phyloP scores from a whole-genome alignment of 2,329 filamentous ascomycete species.

The Fusarium falciforme region DNA sequence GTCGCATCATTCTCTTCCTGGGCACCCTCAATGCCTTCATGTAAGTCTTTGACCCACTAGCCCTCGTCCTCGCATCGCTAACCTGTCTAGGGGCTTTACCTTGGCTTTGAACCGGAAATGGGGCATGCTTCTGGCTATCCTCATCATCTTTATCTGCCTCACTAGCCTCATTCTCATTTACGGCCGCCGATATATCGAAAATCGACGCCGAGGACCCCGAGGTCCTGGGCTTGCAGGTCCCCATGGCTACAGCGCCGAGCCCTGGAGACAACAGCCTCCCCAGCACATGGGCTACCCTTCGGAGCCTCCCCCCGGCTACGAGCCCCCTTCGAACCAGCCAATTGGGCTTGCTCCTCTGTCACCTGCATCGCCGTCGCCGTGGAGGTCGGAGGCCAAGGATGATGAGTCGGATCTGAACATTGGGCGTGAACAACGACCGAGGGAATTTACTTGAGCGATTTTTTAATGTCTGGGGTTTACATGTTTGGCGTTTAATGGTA shows the following conservation, averaged over 20 bases:
- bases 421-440: conserved; percentile 46
- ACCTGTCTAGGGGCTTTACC: conserved; percentile 61
- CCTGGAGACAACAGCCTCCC: conserved; percentile 45
- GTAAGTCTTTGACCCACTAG: conserved; percentile 50
- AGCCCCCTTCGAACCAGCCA: conserved; percentile 46
- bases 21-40: conserved; percentile 68
- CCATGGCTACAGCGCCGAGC: conserved; percentile 44
- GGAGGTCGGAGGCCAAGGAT: conserved; percentile 42
- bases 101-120: conserved; percentile 63
- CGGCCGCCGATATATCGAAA: conserved; percentile 43
- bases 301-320: conserved; percentile 49
- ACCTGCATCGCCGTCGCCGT: conserved; percentile 41
- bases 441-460: conserved; percentile 46
- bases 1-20: conserved; percentile 63
- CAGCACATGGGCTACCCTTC: conserved; percentile 38
- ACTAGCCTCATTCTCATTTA: conserved; percentile 53
- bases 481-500: conserved; percentile 35
- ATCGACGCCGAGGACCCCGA: conserved; percentile 32
- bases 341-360: conserved; percentile 45
- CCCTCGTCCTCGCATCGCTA: neutral
- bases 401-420: conserved; percentile 48
- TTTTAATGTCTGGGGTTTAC: neutral
- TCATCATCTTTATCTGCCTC: conserved; percentile 58
- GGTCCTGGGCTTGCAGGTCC: conserved; percentile 26
- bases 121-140: conserved; percentile 59